A percentile compares a stretch with the other conserved stretches of the same genome.
phyloP scores from a whole-genome alignment of 495 filamentous ascomycete species.

The Aspergillus cavernicola region DNA sequence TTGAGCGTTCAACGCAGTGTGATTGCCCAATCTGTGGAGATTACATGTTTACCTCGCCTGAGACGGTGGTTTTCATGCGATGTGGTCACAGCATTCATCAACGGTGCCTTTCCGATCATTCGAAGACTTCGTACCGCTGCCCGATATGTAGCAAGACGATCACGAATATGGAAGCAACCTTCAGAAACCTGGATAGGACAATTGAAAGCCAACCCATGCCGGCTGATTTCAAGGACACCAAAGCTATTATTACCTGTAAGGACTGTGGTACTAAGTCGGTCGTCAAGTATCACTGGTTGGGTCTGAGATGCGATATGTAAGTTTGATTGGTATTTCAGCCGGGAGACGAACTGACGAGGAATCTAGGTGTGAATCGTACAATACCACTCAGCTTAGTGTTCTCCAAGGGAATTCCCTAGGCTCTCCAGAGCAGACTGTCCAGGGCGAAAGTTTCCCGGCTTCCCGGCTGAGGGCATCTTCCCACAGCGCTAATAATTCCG shows the following conservation, averaged over 20 bases:
- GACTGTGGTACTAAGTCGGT: conserved; percentile 85
- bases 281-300: conserved; percentile 90
- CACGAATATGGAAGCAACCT: conserved; percentile 95
- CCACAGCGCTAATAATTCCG: conserved; percentile 22
- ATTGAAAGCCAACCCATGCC: conserved; percentile 94
- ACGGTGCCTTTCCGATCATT: conserved; percentile 78
- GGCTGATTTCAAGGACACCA: conserved; percentile 69
- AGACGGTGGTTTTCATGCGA: conserved; percentile 85
- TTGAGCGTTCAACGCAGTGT: conserved; percentile 90
- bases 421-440: conserved; percentile 22
- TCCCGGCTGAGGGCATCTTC: conserved; percentile 30
- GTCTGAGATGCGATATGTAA: conserved; percentile 78
- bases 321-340: conserved; percentile 11
- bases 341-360: conserved; percentile 16
- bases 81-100: conserved; percentile 96
- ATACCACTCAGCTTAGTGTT: conserved; percentile 71
- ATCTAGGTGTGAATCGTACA: conserved; percentile 69
- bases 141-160: conserved; percentile 92
- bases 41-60: conserved; percentile 93
- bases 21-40: conserved; percentile 98
- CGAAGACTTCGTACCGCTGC: conserved; percentile 85
- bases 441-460: conserved; percentile 7
- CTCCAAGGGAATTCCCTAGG: conserved; percentile 38
- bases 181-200: conserved; percentile 78
- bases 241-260: conserved; percentile 84